Percentiles rank a stretch among this genome's conserved stretches.
phyloP scores from a whole-genome alignment of 1,139 yeast genomes.

The Suhomyces anneliseae region DNA sequence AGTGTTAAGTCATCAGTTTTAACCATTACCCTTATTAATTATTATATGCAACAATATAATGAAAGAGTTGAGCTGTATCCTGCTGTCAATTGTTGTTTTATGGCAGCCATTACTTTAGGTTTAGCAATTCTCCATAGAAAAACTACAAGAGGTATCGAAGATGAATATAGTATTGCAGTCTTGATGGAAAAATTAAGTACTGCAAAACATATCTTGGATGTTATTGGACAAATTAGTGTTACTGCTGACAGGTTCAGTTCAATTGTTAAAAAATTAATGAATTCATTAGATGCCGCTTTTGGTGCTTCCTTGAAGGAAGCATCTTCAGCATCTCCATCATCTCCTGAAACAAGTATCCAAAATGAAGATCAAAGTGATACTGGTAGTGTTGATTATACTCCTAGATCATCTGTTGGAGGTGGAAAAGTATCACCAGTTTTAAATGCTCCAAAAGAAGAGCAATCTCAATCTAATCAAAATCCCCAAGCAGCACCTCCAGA shows the following conservation, averaged over 20 bases:
- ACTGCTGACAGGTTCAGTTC: conserved; percentile 14
- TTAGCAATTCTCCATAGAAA: conserved; percentile 16
- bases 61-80: conserved; percentile 18
- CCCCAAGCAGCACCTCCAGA: conserved; percentile 5
- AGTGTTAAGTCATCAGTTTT: conserved; percentile 40
- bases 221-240: conserved; percentile 13
- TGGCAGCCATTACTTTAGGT: conserved; percentile 17
- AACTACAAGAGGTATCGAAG: conserved; percentile 11
- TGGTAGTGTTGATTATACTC: conserved; percentile 6
- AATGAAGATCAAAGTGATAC: conserved; percentile 7
- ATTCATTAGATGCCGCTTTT: conserved; percentile 13
- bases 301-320: conserved; percentile 8
- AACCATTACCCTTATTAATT: conserved; percentile 32
- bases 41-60: conserved; percentile 16
- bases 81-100: conserved; percentile 17
- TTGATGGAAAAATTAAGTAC: conserved; percentile 15
- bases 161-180: conserved; percentile 12
- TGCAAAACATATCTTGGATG: conserved; percentile 11
- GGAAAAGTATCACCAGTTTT: conserved; percentile 1
- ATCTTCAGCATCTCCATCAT: conserved; percentile 1
- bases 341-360: conserved; percentile 6
- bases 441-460: not conserved
- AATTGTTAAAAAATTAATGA: conserved; percentile 14
- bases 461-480: not conserved
- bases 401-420: conserved; percentile 5